Evolutionary conservation across 2,329 filamentous ascomycete genomes (phyloP).

Genomic region (Aspergillus sp.): DNA sequence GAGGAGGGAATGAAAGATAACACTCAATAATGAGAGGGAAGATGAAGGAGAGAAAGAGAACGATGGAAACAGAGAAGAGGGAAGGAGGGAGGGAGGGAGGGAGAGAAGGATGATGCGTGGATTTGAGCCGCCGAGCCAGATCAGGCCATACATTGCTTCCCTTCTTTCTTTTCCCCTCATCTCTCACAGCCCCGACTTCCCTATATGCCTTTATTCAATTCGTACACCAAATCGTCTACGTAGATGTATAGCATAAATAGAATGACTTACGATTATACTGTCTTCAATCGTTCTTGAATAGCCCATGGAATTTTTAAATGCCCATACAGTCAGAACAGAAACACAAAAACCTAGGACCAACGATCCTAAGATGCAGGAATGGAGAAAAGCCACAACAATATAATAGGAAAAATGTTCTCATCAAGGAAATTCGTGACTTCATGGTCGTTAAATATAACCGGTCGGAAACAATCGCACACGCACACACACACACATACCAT

Average conservation of each 20-base stretch:
- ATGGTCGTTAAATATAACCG: constrained; percentile 37
- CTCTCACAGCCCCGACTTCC: too few relatives aligned
- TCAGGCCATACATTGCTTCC: too few relatives aligned
- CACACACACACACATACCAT: constrained; percentile 5
- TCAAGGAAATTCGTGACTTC: constrained; percentile 41
- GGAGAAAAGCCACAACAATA: constrained; percentile 21
- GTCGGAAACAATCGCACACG: constrained; percentile 22
- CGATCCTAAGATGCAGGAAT: constrained; percentile 15
- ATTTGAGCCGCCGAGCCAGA: too few relatives aligned
- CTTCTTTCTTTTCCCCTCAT: too few relatives aligned
- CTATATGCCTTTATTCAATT: too few relatives aligned
- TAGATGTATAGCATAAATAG: background rate
- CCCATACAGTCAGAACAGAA: constrained; percentile 16
- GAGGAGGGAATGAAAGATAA: background rate
- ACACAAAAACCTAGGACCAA: background rate
- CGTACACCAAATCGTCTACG: too few relatives aligned
- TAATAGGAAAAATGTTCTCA: constrained; percentile 17
- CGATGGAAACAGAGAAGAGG: background rate
- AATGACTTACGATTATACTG: background rate
- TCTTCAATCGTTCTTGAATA: background rate
- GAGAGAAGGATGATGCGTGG: background rate
- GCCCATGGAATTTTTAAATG: constrained; percentile 9
- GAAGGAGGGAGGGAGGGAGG: background rate
- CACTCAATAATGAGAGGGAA: background rate
- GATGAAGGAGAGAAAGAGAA: background rate